A percentile compares a stretch with the other conserved stretches of the same genome.
Conservation (phyloP, 2,329 filamentous ascomycete species). For the Sporothrix inflata region DNA sequence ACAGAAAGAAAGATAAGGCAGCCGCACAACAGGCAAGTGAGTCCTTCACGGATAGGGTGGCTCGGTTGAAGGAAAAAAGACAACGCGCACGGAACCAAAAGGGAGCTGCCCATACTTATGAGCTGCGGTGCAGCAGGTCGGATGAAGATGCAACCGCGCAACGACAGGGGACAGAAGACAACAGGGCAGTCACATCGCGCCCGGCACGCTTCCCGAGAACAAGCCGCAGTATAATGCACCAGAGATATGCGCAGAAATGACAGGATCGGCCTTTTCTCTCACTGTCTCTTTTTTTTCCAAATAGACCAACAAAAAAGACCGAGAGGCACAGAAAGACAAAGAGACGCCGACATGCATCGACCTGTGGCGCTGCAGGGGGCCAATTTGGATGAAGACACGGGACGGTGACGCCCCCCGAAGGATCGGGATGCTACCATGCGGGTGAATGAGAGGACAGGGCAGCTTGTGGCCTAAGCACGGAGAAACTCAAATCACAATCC, state of each 20-base stretch:
- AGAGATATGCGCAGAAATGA: not conserved
- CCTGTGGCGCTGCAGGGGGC: not conserved
- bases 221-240: not conserved
- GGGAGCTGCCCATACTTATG: not conserved
- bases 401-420: not conserved
- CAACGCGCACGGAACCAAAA: not conserved
- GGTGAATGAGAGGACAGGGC: not conserved
- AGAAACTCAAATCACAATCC: not conserved
- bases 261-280: not conserved
- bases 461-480: not conserved
- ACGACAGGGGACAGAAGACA: not conserved
- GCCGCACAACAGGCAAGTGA: not conserved
- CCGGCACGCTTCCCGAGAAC: not conserved
- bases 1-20: not conserved
- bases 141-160: not conserved
- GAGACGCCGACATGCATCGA: not conserved
- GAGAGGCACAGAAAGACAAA: not conserved
- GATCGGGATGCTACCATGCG: not conserved
- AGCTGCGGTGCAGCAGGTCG: not conserved
- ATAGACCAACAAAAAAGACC: not conserved
- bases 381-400: constrained; percentile 4
- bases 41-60: no score
- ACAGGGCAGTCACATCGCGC: not conserved
- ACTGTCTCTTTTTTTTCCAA: not conserved
- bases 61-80: no score